Percentiles rank a stretch among this genome's conserved stretches.
Conservation (phyloP, 2,329 filamentous ascomycete species). For the Sclerotinia borealis region DNA sequence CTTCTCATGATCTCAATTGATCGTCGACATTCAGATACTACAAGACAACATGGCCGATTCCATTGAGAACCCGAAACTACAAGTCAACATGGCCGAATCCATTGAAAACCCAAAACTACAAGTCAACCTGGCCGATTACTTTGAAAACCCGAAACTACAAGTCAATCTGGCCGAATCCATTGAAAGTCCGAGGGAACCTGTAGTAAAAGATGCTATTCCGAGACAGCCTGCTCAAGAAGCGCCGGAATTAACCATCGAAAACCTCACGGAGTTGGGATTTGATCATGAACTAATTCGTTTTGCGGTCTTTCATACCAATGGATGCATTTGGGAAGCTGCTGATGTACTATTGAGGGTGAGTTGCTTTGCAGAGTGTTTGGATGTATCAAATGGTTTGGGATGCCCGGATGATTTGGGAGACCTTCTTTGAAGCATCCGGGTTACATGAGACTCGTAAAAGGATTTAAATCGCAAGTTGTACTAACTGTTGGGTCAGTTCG, state of each 20-base stretch:
- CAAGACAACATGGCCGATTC: background rate
- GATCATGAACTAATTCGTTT: background rate
- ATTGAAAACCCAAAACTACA: no score
- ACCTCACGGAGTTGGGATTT: background rate
- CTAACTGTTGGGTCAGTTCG: background rate
- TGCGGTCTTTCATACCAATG: background rate
- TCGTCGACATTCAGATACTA: no score
- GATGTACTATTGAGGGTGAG: background rate
- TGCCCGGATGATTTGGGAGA: background rate
- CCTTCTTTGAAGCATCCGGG: rapidly evolving
- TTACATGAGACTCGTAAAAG: background rate
- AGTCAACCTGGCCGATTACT: background rate
- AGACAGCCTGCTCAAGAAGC: background rate
- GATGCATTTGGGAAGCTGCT: background rate
- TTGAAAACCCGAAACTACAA: no score
- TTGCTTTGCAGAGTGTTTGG: no score
- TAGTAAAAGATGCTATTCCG: background rate
- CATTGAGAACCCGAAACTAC: background rate
- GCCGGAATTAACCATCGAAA: background rate
- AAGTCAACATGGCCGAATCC: background rate
- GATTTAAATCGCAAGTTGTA: background rate
- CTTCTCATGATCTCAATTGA: background rate
- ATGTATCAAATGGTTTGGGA: background rate
- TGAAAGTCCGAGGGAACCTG: background rate
- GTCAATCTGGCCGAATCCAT: background rate